Evolutionary conservation across 371 early-diverging fungal species (phyloP).

Genomic region (Rhizopus microsporus): DNA sequence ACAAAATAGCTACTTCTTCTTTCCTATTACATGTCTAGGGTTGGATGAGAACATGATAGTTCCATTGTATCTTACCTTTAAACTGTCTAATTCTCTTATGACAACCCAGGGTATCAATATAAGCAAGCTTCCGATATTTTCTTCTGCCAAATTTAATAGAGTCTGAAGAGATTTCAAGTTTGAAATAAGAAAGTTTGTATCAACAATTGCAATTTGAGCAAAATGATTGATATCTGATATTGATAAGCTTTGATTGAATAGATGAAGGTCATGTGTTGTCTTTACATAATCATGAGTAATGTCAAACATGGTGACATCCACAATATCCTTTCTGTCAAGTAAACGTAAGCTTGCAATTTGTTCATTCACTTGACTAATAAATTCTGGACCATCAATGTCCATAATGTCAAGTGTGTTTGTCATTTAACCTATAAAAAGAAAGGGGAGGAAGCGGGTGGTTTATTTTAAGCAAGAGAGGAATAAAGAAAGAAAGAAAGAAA

Average conservation of each 20-base stretch:
- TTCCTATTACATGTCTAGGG: background rate
- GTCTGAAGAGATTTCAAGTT: conserved; percentile 32
- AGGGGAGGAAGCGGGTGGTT: background rate
- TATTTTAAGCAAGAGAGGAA: background rate
- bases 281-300: background rate
- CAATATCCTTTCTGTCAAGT: background rate
- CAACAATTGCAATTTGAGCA: conserved; percentile 31
- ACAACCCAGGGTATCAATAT: conserved; percentile 46
- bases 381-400: conserved; percentile 48
- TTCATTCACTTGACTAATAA: conserved; percentile 31
- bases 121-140: conserved; percentile 24
- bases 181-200: conserved; percentile 46
- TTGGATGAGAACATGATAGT: background rate
- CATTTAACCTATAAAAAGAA: background rate
- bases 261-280: background rate
- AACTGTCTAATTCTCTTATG: conserved; percentile 38
- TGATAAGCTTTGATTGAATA: background rate
- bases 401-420: conserved; percentile 21
- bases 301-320: background rate
- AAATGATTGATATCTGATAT: background rate
- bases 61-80: conserved; percentile 25
- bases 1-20: conserved; percentile 5
- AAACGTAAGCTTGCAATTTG: conserved; percentile 34
- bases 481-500: background rate
- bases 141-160: conserved; percentile 24